A percentile compares a stretch with the other conserved stretches of the same genome.
Evolutionary conservation across 345 rosid species (phyloP).

Genomic region (Lumnitzera racemosa): DNA sequence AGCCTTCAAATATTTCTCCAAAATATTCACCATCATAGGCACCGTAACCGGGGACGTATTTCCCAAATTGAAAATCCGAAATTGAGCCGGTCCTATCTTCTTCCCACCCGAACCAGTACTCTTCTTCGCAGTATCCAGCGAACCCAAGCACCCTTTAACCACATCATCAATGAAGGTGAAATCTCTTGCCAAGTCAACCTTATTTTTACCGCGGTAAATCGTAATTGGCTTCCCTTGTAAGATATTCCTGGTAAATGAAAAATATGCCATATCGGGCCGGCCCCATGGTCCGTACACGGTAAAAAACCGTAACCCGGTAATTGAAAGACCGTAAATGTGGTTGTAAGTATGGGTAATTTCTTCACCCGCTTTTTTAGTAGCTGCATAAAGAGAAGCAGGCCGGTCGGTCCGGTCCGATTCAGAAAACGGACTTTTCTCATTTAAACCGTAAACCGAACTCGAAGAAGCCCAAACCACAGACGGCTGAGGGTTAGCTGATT

Average conservation of each 20-base stretch:
- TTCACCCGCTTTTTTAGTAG: conserved; percentile 80
- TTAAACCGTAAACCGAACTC: conserved; percentile 73
- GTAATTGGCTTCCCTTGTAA: conserved; percentile 72
- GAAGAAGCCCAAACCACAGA: conserved; percentile 82
- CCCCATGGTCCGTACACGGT: conserved; percentile 93
- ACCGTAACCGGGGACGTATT: conserved; percentile 85
- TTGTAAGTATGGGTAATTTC: conserved; percentile 78
- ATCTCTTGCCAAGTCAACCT: conserved; percentile 65
- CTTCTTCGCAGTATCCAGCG: conserved; percentile 55
- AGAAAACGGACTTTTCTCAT: conserved; percentile 62
- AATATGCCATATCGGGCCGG: conserved; percentile 85
- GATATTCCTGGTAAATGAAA: conserved; percentile 54
- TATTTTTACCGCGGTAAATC: conserved; percentile 57
- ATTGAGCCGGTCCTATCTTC: conserved; percentile 58
- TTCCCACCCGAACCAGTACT: conserved; percentile 86
- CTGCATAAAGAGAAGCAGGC: conserved; percentile 84
- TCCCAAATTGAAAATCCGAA: conserved; percentile 62
- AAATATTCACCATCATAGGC: conserved; percentile 49
- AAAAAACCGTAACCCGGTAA: conserved; percentile 73
- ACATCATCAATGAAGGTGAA: conserved; percentile 80
- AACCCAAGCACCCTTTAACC: conserved; percentile 69
- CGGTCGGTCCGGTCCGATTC: conserved; percentile 64
- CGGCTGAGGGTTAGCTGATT: conserved; percentile 73
- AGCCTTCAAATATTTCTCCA: conserved; percentile 60
- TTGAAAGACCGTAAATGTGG: conserved; percentile 71